Evolutionary conservation across 257 asterid species (phyloP), one percentile per base, ranked within the genome.

Genomic region (Henckelia pumila): DNA sequence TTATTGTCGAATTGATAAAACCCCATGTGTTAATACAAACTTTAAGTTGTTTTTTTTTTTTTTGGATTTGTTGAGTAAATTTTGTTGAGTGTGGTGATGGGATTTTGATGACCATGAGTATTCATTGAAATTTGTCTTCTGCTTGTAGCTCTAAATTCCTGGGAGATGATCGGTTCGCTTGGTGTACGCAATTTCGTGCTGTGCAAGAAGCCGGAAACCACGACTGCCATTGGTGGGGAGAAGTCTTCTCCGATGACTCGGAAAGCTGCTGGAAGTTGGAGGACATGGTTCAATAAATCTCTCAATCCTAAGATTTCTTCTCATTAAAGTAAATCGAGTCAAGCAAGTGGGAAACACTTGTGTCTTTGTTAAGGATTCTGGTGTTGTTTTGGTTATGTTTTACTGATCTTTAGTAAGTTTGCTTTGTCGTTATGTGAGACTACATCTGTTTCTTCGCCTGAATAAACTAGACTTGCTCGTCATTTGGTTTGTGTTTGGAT

Each of bases 181-280:
- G 99, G 99, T 23, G 80, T 85, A 3, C 86, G 99, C 5, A 93
- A 85, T 23, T 93, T 93, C 72, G 68, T 86, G 89, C 83, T 93
- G 20, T 90, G 88, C 89, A 93, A 87, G 96, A 89, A 85, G 78
- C 95, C 95, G 6, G 77, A 80, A 67, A 17, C 66, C 0, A 87
- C 77, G 68, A 76, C 73, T 5, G 16, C 84, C 1, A 23, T 30
- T 8, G 81, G 59, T 4, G 73, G 61, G 19, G 85, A 74, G 72
- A 72, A 75, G 70, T 19, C 81, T 56, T 40, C 83, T 0, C 25
- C 71, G 3, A 28, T 80, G 22, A 56, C 85, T 8, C 76, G 85
- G 49, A 89, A 88, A 85, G 81, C 82, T 16, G 11, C 76, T 6
- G 74, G 87, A 14, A 86, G 85, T 57, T 93, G 87, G 94, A 90